Conservation (phyloP, 2,329 filamentous ascomycete species). For the Chaetomiaceae sp. region DNA sequence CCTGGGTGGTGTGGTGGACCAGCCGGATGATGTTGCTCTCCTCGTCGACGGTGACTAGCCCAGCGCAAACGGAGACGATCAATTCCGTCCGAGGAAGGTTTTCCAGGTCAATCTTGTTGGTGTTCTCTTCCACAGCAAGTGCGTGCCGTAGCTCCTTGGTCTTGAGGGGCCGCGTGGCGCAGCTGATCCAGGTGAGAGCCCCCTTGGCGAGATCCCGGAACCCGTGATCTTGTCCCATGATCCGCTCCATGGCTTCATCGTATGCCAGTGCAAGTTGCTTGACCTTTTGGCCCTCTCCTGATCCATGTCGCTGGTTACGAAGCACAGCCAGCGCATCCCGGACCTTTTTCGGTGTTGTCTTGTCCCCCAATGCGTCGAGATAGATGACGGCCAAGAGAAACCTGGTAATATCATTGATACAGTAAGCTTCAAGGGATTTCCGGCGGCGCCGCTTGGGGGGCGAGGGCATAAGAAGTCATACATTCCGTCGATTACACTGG, state of each 20-base stretch:
- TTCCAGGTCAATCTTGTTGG: constrained; percentile 29
- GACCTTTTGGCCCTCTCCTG: background rate
- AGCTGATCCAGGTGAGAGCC: constrained; percentile 35
- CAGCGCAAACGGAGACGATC: constrained; percentile 34
- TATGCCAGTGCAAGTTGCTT: constrained; percentile 33
- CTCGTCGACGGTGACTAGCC: constrained; percentile 35
- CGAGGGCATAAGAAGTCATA: background rate
- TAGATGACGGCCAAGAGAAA: constrained; percentile 12
- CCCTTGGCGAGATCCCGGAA: constrained; percentile 20
- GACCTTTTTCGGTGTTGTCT: background rate
- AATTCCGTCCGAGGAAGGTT: constrained; percentile 27
- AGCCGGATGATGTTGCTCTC: constrained; percentile 34
- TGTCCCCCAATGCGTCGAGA: background rate
- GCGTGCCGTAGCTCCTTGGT: constrained; percentile 35
- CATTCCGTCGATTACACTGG: constrained; percentile 15
- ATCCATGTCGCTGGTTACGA: constrained; percentile 22
- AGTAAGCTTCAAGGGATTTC: background rate
- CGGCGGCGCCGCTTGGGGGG: too few species aligned
- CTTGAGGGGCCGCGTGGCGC: constrained; percentile 28
- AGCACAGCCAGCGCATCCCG: background rate
- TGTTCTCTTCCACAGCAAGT: constrained; percentile 31
- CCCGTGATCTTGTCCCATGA: constrained; percentile 30
- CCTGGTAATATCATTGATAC: background rate
- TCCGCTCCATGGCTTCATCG: constrained; percentile 31
- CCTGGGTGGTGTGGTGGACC: constrained; percentile 39